Conservation (phyloP, 2,329 filamentous ascomycete species). For the Juglanconis oblonga region DNA sequence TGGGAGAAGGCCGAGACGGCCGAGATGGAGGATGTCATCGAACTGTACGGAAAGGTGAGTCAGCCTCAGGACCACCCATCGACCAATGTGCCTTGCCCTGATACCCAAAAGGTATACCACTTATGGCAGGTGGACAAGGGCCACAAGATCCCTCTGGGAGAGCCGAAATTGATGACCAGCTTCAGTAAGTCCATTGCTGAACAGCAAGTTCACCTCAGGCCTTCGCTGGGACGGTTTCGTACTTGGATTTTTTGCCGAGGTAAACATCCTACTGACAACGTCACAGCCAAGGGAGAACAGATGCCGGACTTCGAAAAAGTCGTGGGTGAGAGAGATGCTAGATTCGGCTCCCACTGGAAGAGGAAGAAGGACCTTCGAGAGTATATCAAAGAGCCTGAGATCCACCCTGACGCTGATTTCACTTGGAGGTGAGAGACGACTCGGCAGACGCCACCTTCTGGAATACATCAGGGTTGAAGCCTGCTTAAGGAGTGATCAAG, state of each 20-base stretch:
- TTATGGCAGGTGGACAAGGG: conserved; percentile 82
- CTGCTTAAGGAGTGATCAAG: no score
- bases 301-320: conserved; percentile 41
- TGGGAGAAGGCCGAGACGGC: conserved; percentile 77
- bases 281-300: conserved; percentile 35
- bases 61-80: not conserved
- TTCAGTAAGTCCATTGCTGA: conserved; percentile 33
- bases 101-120: conserved; percentile 57
- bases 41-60: conserved; percentile 68
- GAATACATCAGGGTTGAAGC: no score
- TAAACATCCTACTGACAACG: not conserved
- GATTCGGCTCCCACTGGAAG: conserved; percentile 43
- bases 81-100: not conserved
- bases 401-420: conserved; percentile 38
- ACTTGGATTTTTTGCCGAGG: not conserved
- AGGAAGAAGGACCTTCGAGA: conserved; percentile 43
- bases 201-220: not conserved
- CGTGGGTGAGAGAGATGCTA: conserved; percentile 42
- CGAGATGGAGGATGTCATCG: conserved; percentile 75
- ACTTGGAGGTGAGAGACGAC: conserved; percentile 7
- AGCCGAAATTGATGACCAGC: conserved; percentile 54
- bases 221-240: not conserved
- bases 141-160: conserved; percentile 52
- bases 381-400: conserved; percentile 36
- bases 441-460: not conserved